Conservation (phyloP, 345 rosid genomes). For the Mercurialis annua region DNA sequence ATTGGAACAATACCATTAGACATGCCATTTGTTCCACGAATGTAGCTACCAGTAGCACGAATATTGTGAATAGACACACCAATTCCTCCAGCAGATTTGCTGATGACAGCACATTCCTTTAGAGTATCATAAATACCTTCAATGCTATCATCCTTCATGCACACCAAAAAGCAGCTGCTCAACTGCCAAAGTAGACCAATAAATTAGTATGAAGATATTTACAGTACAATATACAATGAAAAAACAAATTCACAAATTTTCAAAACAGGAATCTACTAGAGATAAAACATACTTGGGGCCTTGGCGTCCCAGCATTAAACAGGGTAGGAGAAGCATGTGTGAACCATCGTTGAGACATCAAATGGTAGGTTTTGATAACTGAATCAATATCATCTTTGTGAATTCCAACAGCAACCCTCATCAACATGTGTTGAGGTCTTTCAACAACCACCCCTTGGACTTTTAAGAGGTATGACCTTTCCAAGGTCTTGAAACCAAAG, state of each 20-base stretch:
- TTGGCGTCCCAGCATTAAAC: slow-evolving; percentile 89
- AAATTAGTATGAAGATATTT: background rate
- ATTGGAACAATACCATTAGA: slow-evolving; percentile 88
- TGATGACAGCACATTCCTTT: slow-evolving; percentile 93
- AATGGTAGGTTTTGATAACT: slow-evolving; percentile 67
- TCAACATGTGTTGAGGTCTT: slow-evolving; percentile 91
- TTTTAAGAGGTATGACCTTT: slow-evolving; percentile 83
- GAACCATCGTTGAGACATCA: slow-evolving; percentile 95
- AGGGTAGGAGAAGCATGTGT: slow-evolving; percentile 97
- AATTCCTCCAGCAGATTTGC: slow-evolving; percentile 93
- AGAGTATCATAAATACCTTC: slow-evolving; percentile 89
- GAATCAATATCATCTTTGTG: slow-evolving; percentile 78
- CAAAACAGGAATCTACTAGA: background rate
- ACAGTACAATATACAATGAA: background rate
- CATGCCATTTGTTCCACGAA: slow-evolving; percentile 71
- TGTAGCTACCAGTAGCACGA: slow-evolving; percentile 77
- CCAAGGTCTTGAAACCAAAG: slow-evolving; percentile 91
- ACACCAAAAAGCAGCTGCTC: slow-evolving; percentile 84
- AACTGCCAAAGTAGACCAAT: slow-evolving; percentile 38
- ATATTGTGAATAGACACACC: slow-evolving; percentile 87
- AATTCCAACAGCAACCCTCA: slow-evolving; percentile 93
- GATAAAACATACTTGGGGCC: slow-evolving; percentile 57
- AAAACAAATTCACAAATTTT: background rate
- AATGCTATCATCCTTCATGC: slow-evolving; percentile 95
- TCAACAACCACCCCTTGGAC: slow-evolving; percentile 86